These are phyloP conservation scores for Circinella umbellata DNA, from an alignment of 371 early-diverging fungal species.

Conservation along the genomic window DNA sequence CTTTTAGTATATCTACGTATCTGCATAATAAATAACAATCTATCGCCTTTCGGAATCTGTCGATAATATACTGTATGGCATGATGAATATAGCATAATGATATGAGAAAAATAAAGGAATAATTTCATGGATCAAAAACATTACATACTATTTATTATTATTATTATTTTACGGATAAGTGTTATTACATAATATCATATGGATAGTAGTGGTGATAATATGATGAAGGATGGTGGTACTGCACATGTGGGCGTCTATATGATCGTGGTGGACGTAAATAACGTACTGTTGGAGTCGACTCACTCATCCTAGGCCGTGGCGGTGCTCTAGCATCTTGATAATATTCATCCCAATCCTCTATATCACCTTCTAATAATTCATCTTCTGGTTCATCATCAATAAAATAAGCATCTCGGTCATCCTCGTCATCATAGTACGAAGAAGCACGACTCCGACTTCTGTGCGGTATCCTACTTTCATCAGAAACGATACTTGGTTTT, in stretches of 20 bases:
- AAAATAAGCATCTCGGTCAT: not conserved
- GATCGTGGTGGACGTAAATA: not conserved
- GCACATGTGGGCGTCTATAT: conserved; percentile 4
- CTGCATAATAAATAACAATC: too few species aligned
- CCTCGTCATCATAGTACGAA: not conserved
- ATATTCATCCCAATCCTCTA: conserved; percentile 2
- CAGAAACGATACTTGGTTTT: not conserved
- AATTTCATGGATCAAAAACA: not conserved
- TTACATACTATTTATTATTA: not conserved
- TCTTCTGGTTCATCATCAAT: not conserved
- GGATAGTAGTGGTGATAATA: conserved; percentile 10
- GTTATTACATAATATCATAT: not conserved
- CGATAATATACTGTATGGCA: too few species aligned
- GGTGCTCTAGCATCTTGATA: conserved; percentile 3
- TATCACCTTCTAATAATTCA: not conserved
- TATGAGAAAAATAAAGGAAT: too few species aligned
- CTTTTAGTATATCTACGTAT: too few species aligned
- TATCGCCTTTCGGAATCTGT: too few species aligned
- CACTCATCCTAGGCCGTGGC: not conserved
- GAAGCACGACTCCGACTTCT: conserved; percentile 7
- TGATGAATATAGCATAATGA: too few species aligned
- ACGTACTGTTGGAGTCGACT: not conserved
- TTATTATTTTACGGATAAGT: not conserved
- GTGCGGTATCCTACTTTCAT: not conserved
- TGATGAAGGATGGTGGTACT: not conserved